Conservation (phyloP, 306 rosid species). For the Crotalaria pallida region DNA sequence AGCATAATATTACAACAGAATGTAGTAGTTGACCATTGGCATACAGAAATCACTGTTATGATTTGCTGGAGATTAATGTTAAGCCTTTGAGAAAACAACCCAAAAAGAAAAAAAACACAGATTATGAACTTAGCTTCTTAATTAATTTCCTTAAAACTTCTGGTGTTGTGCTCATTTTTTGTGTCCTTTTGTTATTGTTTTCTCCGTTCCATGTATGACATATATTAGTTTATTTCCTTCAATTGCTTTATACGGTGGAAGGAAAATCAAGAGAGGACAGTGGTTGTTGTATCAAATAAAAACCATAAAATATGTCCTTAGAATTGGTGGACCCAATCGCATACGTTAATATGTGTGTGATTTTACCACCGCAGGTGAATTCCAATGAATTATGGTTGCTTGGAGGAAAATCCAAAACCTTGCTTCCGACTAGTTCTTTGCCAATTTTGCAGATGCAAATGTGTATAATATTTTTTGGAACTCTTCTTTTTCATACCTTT, state of each 20-base stretch:
- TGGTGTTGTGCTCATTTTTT: background rate
- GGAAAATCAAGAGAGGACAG: background rate
- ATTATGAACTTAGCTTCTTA: background rate
- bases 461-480: conserved; percentile 20
- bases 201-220: background rate
- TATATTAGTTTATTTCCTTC: background rate
- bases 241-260: background rate
- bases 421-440: background rate
- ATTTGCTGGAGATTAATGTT: background rate
- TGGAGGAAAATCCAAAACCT: accelerated
- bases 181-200: background rate
- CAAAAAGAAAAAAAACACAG: background rate
- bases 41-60: background rate
- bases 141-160: background rate
- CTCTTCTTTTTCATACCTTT: conserved; percentile 9
- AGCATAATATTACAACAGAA: background rate
- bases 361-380: conserved; percentile 23
- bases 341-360: background rate
- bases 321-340: background rate
- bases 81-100: background rate
- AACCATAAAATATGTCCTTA: background rate
- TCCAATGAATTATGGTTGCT: background rate
- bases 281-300: background rate
- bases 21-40: background rate
- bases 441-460: conserved; percentile 30